Base-by-base conservation (phyloP, 2,329 filamentous ascomycete genomes). In the Fusarium sp. region DNA sequence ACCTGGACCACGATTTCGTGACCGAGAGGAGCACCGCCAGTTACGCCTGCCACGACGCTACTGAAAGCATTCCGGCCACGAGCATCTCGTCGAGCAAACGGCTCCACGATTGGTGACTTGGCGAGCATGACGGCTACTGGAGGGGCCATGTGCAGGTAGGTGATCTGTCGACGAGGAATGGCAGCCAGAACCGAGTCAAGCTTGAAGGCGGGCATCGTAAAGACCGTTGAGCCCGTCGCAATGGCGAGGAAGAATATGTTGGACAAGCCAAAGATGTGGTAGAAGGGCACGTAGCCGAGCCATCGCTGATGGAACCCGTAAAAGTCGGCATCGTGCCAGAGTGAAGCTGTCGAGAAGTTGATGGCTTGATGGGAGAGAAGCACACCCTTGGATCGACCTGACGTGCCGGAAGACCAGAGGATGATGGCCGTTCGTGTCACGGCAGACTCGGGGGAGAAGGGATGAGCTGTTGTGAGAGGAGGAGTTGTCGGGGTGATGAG, bases 321-420 rank as follows among this genome's bases (percentile, higher is more conserved):
- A 64, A 82, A 82, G 70, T 88, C 84, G 68, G 88, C 88, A 35
- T 89, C 85, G 27, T 87, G 84, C 70, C 86, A 83, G n/a, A 88
- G 80, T 3, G 84, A 83, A 1, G 80, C 78, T 20, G 87, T 90
- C 42, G 91, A 86, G 69, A 93, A 88, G 81, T 92, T 84, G 66
- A 86, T 90, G 68, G 93, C 93, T 66, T 85, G 85, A 80, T 95
- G 93, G 3, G 91, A 91, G 63, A 95, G 90, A 77, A 93, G 88
- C 1, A 95, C 93, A 40, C 93, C 93, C 79, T 95, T 95, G 14
- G 93, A 92, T 0, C 92, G 85, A 2, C 93, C 93, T 0, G 93
- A 95, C 0, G 91, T 94, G 14, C 93, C 88, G 1, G 88, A 91
- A 0, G 84, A 85, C 84, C 84, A 86, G 61, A 86, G 80, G 57